Percentiles rank a stretch among this genome's conserved stretches.
Conservation (phyloP, 169 alveolate genomes). For the Plasmodium knowlesi region DNA sequence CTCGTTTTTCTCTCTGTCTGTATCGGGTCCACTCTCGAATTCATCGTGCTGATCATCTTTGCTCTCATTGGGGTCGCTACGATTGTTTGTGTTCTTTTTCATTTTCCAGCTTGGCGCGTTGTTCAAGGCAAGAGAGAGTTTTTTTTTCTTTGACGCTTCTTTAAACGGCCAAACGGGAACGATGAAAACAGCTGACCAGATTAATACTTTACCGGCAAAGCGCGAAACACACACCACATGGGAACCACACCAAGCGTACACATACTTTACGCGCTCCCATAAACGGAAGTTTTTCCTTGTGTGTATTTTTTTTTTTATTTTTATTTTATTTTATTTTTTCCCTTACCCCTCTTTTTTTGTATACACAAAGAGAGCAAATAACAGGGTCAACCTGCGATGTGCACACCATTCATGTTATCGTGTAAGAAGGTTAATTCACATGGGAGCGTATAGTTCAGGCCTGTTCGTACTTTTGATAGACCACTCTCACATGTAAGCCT, state of each 20-base stretch:
- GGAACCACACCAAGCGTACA: not conserved
- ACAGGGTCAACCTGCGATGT: not conserved
- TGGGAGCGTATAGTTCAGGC: not conserved
- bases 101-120: not conserved
- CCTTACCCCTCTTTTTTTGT: no score
- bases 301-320: not conserved
- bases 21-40: slow-evolving; percentile 1
- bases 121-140: no score
- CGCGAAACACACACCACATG: not conserved
- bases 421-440: not conserved
- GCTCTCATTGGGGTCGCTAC: not conserved
- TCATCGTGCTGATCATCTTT: not conserved
- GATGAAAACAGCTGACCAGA: not conserved
- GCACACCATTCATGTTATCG: not conserved
- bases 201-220: not conserved
- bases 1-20: not conserved
- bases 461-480: not conserved
- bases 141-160: no score
- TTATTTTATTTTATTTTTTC: no score
- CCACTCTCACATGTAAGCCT: not conserved
- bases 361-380: not conserved
- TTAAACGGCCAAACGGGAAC: no score
- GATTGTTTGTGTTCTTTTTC: not conserved
- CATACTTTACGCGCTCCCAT: not conserved
- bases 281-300: not conserved